Evolutionary conservation across 2,329 filamentous ascomycete species (phyloP).

Genomic region (Madurella fahalii): DNA sequence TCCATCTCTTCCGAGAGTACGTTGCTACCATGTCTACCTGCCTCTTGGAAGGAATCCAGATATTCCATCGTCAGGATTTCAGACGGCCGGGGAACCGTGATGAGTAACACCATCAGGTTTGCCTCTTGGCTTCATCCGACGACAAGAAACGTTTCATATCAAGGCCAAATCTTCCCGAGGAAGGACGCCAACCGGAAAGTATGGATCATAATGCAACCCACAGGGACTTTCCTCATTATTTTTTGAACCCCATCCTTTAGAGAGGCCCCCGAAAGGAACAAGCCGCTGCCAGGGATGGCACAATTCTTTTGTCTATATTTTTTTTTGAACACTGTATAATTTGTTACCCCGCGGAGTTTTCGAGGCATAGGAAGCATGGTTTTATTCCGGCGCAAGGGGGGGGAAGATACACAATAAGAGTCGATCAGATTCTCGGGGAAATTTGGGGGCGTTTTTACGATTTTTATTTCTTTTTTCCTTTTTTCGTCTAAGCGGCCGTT

Average conservation of each 20-base stretch:
- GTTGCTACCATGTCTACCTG: background rate
- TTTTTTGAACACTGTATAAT: background rate
- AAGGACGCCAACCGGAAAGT: background rate
- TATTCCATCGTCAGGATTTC: background rate
- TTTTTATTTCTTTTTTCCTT: background rate
- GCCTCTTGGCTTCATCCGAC: background rate
- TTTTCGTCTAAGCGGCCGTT: background rate
- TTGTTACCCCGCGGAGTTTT: background rate
- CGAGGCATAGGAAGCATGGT: background rate
- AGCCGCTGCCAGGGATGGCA: background rate
- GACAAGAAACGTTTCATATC: background rate
- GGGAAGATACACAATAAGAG: too few relatives aligned
- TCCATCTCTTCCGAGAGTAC: background rate
- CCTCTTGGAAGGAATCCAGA: background rate
- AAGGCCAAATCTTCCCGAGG: background rate
- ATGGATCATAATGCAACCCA: background rate
- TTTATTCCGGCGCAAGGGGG: too few relatives aligned
- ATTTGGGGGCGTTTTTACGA: background rate
- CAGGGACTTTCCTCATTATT: background rate
- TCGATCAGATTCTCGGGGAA: too few relatives aligned
- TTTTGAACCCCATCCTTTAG: background rate
- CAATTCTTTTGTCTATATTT: slow-evolving; percentile 1
- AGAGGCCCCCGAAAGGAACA: background rate
- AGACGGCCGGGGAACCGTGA: background rate
- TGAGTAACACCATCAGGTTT: background rate